These are phyloP conservation scores for Metschnikowia drakensbergensis DNA, from an alignment of 805 yeast species.

Conservation along the genomic window DNA sequence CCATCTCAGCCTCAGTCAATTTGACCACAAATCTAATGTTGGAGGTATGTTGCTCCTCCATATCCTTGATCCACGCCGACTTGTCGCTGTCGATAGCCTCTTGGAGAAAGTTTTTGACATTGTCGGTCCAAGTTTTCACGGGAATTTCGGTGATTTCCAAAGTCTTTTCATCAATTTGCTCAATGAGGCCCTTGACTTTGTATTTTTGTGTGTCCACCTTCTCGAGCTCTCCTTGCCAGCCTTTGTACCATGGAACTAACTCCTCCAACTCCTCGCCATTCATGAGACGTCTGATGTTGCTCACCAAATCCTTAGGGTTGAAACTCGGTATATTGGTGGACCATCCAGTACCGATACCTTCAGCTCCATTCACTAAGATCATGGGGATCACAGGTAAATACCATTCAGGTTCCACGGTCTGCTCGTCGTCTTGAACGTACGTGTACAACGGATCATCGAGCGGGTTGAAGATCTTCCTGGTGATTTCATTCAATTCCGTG, in stretches of 20 bases:
- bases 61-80: slow-evolving; percentile 86
- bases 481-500: slow-evolving; percentile 75
- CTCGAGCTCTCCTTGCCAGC: slow-evolving; percentile 87
- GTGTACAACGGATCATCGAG: slow-evolving; percentile 73
- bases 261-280: slow-evolving; percentile 63
- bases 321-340: slow-evolving; percentile 88
- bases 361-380: slow-evolving; percentile 92
- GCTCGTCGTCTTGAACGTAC: slow-evolving; percentile 89
- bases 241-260: slow-evolving; percentile 91
- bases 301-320: slow-evolving; percentile 80
- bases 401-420: slow-evolving; percentile 93
- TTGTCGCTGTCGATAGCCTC: slow-evolving; percentile 79
- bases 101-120: slow-evolving; percentile 78
- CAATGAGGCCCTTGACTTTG: slow-evolving; percentile 75
- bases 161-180: slow-evolving; percentile 73
- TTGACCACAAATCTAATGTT: slow-evolving; percentile 77
- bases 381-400: slow-evolving; percentile 92
- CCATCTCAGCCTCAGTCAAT: slow-evolving; percentile 77
- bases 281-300: slow-evolving; percentile 71
- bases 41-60: slow-evolving; percentile 89
- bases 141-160: slow-evolving; percentile 92
- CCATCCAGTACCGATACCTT: slow-evolving; percentile 99
- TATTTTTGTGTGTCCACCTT: slow-evolving; percentile 62
- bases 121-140: slow-evolving; percentile 86
- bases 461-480: slow-evolving; percentile 72